Evolutionary conservation across 441 rosid genomes (phyloP).

Genomic region (Melianthus villosus): DNA sequence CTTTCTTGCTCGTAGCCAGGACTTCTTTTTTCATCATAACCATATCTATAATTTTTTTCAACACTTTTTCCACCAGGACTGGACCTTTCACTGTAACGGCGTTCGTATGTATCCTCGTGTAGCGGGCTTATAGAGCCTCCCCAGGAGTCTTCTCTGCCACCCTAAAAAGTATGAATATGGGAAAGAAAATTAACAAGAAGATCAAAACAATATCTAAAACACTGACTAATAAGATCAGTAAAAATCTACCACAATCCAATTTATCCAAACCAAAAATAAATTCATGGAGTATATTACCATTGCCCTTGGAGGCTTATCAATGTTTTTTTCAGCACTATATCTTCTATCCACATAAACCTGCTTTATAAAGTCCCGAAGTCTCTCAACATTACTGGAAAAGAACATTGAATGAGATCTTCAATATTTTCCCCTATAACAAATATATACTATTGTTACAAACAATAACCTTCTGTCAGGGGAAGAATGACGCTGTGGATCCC

Average conservation of each 20-base stretch:
- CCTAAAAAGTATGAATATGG: slow-evolving; percentile 32
- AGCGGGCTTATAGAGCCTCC: slow-evolving; percentile 84
- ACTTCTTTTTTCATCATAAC: slow-evolving; percentile 44
- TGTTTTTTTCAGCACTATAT: slow-evolving; percentile 50
- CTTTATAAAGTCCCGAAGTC: slow-evolving; percentile 73
- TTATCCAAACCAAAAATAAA: background rate
- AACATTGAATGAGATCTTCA: no score
- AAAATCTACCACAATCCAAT: background rate
- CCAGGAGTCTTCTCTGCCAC: slow-evolving; percentile 51
- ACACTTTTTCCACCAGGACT: slow-evolving; percentile 78
- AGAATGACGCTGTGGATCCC: slow-evolving; percentile 69
- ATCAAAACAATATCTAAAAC: no score
- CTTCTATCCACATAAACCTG: slow-evolving; percentile 83
- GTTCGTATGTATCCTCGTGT: slow-evolving; percentile 51
- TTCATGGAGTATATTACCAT: slow-evolving; percentile 31
- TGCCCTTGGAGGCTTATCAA: slow-evolving; percentile 63
- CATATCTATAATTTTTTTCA: no score
- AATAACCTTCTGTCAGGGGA: slow-evolving; percentile 69
- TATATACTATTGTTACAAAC: no score
- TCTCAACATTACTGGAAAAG: slow-evolving; percentile 71
- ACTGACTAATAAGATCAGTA: background rate
- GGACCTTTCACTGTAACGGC: slow-evolving; percentile 51
- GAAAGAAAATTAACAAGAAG: no score
- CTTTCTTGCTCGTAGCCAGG: slow-evolving; percentile 63
- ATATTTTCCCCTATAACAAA: no score